Evolutionary conservation across 2,329 filamentous ascomycete species (phyloP).

Genomic region (Fusarium tuaranense): DNA sequence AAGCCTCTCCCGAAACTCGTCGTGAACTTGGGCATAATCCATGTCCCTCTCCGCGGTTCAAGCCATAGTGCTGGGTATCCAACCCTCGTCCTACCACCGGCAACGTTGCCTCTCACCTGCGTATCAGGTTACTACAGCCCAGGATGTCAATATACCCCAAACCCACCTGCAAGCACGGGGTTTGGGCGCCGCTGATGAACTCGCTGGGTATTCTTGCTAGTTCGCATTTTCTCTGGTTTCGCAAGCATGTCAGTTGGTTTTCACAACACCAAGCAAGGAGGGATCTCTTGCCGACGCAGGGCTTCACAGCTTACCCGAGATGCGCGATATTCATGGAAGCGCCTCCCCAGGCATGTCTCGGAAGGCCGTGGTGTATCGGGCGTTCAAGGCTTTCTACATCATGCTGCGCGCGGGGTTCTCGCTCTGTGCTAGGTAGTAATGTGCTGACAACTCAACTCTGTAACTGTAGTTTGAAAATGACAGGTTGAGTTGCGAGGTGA

Average conservation of each 20-base stretch:
- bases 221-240: not conserved
- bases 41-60: not conserved
- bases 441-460: conserved; percentile 1
- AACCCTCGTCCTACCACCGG: not conserved
- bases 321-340: not conserved
- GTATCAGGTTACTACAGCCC: not conserved
- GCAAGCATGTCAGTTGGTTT: conserved; percentile 10
- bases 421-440: not conserved
- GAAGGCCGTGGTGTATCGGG: conserved; percentile 15
- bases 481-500: not conserved
- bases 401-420: conserved; percentile 1
- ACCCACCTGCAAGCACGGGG: not conserved
- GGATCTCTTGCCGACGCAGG: not conserved
- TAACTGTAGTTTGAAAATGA: not conserved
- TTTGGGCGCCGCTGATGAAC: not conserved
- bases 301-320: conserved; percentile 30
- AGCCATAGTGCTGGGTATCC: not conserved
- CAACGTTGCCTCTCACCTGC: conserved; percentile 5
- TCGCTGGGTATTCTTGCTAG: not conserved
- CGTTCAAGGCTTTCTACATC: conserved; percentile 19
- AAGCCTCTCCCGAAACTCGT: not conserved
- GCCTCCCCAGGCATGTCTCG: conserved; percentile 13
- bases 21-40: not conserved
- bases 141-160: not conserved
- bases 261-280: not conserved